Evolutionary conservation across 768 basidiomycete species (phyloP).

Genomic region (Galerina marginata): DNA sequence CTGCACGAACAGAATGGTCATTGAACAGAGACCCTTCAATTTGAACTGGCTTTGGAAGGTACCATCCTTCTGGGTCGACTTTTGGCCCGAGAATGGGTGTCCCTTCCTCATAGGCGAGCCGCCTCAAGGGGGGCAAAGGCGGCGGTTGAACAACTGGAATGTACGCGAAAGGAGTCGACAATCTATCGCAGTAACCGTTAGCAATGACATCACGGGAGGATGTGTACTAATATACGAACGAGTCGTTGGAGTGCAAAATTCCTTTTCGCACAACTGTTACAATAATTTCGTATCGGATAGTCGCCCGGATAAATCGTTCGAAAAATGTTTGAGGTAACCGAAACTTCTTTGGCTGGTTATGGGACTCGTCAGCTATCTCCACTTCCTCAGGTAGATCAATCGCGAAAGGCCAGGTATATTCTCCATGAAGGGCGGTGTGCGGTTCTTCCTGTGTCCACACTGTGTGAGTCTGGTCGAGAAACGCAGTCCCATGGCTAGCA

Average conservation of each 20-base stretch:
- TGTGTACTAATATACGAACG: conserved; percentile 23
- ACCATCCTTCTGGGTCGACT: conserved; percentile 48
- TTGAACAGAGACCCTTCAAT: conserved; percentile 37
- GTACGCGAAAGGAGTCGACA: conserved; percentile 36
- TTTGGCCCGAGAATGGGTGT: conserved; percentile 41
- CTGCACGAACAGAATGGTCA: conserved; percentile 31
- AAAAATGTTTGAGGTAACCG: conserved; percentile 42
- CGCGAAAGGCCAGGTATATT: conserved; percentile 38
- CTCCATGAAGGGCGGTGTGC: conserved; percentile 28
- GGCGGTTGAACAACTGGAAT: conserved; percentile 37
- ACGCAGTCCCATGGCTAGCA: not conserved
- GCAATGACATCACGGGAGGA: not conserved
- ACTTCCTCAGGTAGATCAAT: conserved; percentile 44
- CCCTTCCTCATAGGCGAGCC: conserved; percentile 41
- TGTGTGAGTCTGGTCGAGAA: not conserved
- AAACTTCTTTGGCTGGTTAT: conserved; percentile 26
- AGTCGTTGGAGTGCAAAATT: conserved; percentile 34
- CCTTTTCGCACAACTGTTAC: conserved; percentile 34
- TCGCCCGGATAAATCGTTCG: conserved; percentile 39
- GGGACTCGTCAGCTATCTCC: conserved; percentile 19
- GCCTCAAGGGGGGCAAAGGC: conserved; percentile 38
- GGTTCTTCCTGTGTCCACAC: conserved; percentile 1
- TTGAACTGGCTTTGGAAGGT: conserved; percentile 27
- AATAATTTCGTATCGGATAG: conserved; percentile 39
- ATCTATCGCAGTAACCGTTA: conserved; percentile 17